Evolutionary conservation across 352 stramenopile species (phyloP).

Genomic region (Phytophthora citrophthora): DNA sequence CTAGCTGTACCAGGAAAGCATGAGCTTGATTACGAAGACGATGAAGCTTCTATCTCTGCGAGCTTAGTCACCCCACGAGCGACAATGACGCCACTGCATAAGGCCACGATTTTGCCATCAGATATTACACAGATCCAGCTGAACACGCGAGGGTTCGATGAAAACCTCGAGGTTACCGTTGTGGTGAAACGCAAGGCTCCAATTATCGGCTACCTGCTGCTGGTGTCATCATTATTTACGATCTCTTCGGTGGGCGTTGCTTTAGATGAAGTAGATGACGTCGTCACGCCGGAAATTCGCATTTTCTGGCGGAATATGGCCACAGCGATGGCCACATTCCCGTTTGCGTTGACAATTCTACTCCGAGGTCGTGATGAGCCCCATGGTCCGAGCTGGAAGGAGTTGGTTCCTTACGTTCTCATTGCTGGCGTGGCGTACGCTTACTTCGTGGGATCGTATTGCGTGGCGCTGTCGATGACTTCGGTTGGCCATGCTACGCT

Average conservation of each 20-base stretch:
- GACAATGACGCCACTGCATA: slow-evolving; percentile 39
- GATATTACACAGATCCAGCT: slow-evolving; percentile 80
- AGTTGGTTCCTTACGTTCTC: slow-evolving; percentile 53
- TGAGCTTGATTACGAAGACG: slow-evolving; percentile 42
- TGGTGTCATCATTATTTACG: slow-evolving; percentile 73
- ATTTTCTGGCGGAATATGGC: slow-evolving; percentile 87
- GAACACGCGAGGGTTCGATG: slow-evolving; percentile 70
- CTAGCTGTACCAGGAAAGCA: slow-evolving; percentile 65
- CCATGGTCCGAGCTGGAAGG: slow-evolving; percentile 26
- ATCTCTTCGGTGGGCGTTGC: slow-evolving; percentile 81
- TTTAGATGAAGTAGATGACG: slow-evolving; percentile 66
- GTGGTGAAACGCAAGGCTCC: slow-evolving; percentile 72
- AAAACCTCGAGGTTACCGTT: slow-evolving; percentile 75
- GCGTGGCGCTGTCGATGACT: slow-evolving; percentile 68
- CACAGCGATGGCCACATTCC: slow-evolving; percentile 65
- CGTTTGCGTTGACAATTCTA: slow-evolving; percentile 51
- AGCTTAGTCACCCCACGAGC: slow-evolving; percentile 36
- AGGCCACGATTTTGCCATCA: slow-evolving; percentile 58
- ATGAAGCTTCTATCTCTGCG: slow-evolving; percentile 22
- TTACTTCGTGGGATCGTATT: slow-evolving; percentile 77
- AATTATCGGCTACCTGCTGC: slow-evolving; percentile 71
- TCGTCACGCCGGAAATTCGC: slow-evolving; percentile 76
- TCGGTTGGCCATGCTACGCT: slow-evolving; percentile 85
- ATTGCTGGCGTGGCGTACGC: slow-evolving; percentile 66
- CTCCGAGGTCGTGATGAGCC: slow-evolving; percentile 37